Evolutionary conservation across 805 yeast species (phyloP).

Genomic region (Sugiyamaella valdiviana): DNA sequence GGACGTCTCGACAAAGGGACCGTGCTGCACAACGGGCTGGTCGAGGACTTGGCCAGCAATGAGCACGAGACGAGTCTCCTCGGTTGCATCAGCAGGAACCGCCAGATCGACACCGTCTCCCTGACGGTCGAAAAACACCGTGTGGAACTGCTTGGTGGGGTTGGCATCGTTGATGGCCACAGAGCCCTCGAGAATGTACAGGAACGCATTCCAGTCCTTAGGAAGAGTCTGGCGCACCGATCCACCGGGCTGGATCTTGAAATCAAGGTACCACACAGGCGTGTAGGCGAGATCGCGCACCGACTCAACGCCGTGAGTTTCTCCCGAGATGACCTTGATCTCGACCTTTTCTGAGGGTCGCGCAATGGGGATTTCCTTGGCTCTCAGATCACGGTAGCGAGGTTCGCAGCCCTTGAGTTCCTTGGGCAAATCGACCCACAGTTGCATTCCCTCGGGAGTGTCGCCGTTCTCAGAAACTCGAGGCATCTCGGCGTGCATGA

Average conservation of each 20-base stretch:
- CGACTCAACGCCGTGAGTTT: conserved; percentile 68
- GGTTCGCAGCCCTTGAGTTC: conserved; percentile 58
- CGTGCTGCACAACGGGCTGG: conserved; percentile 77
- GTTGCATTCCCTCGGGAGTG: conserved; percentile 61
- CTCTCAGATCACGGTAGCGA: conserved; percentile 66
- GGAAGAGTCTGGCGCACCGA: conserved; percentile 55
- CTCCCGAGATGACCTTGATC: conserved; percentile 72
- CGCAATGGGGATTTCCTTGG: conserved; percentile 63
- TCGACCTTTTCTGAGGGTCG: conserved; percentile 56
- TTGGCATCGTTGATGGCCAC: conserved; percentile 42
- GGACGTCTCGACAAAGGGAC: conserved; percentile 81
- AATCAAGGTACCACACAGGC: conserved; percentile 70
- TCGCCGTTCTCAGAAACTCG: conserved; percentile 40
- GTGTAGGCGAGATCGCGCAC: conserved; percentile 72
- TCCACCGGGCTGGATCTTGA: conserved; percentile 59
- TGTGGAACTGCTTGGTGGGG: conserved; percentile 40
- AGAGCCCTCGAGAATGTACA: conserved; percentile 61
- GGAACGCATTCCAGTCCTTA: conserved; percentile 56
- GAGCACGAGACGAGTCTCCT: conserved; percentile 57
- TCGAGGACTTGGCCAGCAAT: conserved; percentile 69
- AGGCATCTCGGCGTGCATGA: conserved; percentile 84
- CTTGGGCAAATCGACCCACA: conserved; percentile 80
- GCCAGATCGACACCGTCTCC: conserved; percentile 57
- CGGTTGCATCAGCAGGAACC: conserved; percentile 38
- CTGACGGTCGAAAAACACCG: conserved; percentile 60